Evolutionary conservation across 768 basidiomycete species (phyloP).

Genomic region (Tubosaeta sp.): DNA sequence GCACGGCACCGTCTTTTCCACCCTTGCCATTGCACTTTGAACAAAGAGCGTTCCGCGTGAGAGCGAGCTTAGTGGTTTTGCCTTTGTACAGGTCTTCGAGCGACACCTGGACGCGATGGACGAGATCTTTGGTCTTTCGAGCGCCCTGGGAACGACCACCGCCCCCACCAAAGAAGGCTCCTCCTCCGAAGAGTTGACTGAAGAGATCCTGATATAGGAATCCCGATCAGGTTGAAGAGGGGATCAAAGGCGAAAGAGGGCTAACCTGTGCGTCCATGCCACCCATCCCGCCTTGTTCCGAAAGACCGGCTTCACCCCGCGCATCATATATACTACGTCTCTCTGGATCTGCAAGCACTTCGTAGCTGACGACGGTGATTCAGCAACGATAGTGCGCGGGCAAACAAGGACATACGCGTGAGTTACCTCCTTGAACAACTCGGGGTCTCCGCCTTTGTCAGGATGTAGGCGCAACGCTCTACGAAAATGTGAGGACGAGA

Average conservation of each 20-base stretch:
- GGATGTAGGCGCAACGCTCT: conserved; percentile 86
- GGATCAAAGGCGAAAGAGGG: conserved; percentile 2
- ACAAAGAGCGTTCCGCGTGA: conserved; percentile 95
- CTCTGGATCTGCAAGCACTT: conserved; percentile 85
- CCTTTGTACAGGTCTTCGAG: conserved; percentile 99
- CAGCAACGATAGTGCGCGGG: background rate
- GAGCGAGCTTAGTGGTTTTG: conserved; percentile 95
- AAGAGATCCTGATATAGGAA: conserved; percentile 73
- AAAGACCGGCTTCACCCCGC: conserved; percentile 87
- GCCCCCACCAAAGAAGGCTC: conserved; percentile 67
- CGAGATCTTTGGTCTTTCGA: conserved; percentile 96
- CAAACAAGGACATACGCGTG: conserved; percentile 65
- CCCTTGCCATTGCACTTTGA: conserved; percentile 92
- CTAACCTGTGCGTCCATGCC: conserved; percentile 94
- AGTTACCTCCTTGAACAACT: conserved; percentile 95
- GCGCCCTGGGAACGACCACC: conserved; percentile 67
- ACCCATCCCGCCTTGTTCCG: conserved; percentile 83
- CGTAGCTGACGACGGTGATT: conserved; percentile 57
- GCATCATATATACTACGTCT: conserved; percentile 82
- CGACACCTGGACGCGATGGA: conserved; percentile 94
- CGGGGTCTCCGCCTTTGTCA: conserved; percentile 95
- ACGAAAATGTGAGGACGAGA: conserved; percentile 6
- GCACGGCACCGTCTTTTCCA: conserved; percentile 95
- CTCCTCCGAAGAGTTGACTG: conserved; percentile 91
- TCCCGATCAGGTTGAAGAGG: background rate